Percentiles rank a stretch among this genome's conserved stretches.
Conservation (phyloP, 2,329 filamentous ascomycete genomes). For the Claviceps cyperi region DNA sequence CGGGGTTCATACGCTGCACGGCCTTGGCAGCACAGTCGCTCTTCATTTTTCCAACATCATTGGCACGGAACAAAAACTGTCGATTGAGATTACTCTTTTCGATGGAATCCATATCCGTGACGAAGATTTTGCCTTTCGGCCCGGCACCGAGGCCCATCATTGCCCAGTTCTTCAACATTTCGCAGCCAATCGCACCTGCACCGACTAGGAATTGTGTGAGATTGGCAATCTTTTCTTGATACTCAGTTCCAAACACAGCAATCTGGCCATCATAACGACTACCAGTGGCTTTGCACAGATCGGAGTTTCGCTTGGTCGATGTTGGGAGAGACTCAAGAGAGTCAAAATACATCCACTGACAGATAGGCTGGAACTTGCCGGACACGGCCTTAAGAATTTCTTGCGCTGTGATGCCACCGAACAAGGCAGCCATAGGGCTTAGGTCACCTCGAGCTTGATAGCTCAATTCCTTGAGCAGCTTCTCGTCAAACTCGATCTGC, state of each 20-base stretch:
- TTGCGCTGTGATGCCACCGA: constrained; percentile 84
- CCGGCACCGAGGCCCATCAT: constrained; percentile 93
- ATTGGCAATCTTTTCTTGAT: constrained; percentile 85
- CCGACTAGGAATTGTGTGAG: constrained; percentile 89
- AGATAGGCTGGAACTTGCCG: constrained; percentile 91
- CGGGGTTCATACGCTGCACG: constrained; percentile 92
- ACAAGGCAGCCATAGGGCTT: constrained; percentile 85
- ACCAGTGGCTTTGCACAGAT: constrained; percentile 72
- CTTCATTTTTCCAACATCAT: constrained; percentile 92
- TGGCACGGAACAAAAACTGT: constrained; percentile 87
- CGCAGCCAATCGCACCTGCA: constrained; percentile 91
- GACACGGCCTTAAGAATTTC: constrained; percentile 95
- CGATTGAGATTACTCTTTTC: constrained; percentile 98
- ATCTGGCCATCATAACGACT: constrained; percentile 94
- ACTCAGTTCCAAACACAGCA: constrained; percentile 85
- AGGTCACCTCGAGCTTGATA: constrained; percentile 89
- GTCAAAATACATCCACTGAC: constrained; percentile 95
- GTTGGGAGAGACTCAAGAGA: constrained; percentile 88
- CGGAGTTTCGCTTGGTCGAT: constrained; percentile 60
- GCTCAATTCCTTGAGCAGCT: constrained; percentile 80
- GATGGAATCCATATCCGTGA: constrained; percentile 97
- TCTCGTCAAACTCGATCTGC: constrained; percentile 68
- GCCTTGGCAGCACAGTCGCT: constrained; percentile 83
- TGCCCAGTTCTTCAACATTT: constrained; percentile 99
- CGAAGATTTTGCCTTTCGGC: constrained; percentile 72